Base-by-base conservation (phyloP, 129 eudicot genomes). In the Scalesia atractyloides region DNA sequence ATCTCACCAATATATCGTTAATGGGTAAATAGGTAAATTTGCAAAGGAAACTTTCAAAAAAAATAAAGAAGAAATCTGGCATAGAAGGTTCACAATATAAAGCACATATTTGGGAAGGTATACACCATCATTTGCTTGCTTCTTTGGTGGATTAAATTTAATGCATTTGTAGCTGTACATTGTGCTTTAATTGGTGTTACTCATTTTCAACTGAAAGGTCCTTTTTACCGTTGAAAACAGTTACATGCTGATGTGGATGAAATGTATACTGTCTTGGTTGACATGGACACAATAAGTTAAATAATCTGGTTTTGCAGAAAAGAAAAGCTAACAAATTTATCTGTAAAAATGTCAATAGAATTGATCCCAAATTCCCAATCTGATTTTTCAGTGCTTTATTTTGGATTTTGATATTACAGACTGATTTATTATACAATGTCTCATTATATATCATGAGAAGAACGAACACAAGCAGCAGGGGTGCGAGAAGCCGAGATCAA, bases 301-400 rank as follows among this genome's bases (percentile, higher is more conserved):
- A 30, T 61, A 14, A 33, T 58, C 4, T 20, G 8, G 15, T 52
- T 52, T 5, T 52, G 2, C n/a, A 47, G 12, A 47, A 10, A 47
- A 47, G 17, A 12, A 22, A 3, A 58, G 15, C 14, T 59, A 7
- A 59, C 6, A 59, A 37, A 26, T 19, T 53, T 51, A 51, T 26
- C 22, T 26, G 39, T 59, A 8, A 59, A 59, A 22, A 4, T 22
- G 39, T 41, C 2, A 37, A 41, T 9, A 41, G 46, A 41, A 41
- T 8, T 9, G 46, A 41, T 41, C 46, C 10, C 12, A 7, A 41
- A 41, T 59, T 36, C 33, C 84, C 92, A 0, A 87, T 89, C 19
- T 59, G 65, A 13, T 59, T 30, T 1, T 34, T n/a, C 7, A 62
- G 24, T 7, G 11, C 3, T 9, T 15, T 36, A 44, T 62, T 17